Percentiles rank a stretch among this genome's conserved stretches.
These are phyloP conservation scores for Vicia sativa DNA, from an alignment of 306 rosid species.

Conservation along the genomic window DNA sequence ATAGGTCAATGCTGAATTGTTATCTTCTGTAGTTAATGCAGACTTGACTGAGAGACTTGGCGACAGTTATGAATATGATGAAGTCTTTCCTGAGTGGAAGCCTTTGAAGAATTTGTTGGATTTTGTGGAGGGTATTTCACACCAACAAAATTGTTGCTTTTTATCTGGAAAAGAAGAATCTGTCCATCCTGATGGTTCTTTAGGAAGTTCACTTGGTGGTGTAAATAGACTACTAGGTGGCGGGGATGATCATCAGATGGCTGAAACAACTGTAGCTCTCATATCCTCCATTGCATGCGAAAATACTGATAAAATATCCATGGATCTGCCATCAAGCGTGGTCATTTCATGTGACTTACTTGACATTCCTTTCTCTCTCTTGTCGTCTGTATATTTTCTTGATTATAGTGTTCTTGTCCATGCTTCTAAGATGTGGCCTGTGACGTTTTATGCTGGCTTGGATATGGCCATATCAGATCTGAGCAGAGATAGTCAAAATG, in stretches of 20 bases:
- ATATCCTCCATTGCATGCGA: slow-evolving; percentile 55
- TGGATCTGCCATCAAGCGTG: slow-evolving; percentile 44
- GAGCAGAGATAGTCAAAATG: slow-evolving; percentile 32
- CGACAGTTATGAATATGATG: slow-evolving; percentile 46
- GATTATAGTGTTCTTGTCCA: slow-evolving; percentile 57
- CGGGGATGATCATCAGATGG: slow-evolving; percentile 44
- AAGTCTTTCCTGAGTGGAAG: slow-evolving; percentile 64
- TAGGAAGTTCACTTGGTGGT: slow-evolving; percentile 51
- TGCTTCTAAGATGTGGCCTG: slow-evolving; percentile 68
- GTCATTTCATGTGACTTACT: slow-evolving; percentile 49
- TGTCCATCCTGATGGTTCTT: slow-evolving; percentile 46
- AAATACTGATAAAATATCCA: slow-evolving; percentile 44
- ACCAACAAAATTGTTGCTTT: slow-evolving; percentile 35
- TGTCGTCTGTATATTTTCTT: slow-evolving; percentile 54
- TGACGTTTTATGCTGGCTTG: slow-evolving; percentile 55
- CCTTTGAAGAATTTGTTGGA: slow-evolving; percentile 64
- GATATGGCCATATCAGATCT: slow-evolving; percentile 53
- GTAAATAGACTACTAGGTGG: slow-evolving; percentile 41
- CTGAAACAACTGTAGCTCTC: slow-evolving; percentile 51
- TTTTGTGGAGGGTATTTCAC: slow-evolving; percentile 52
- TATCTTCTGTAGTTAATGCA: slow-evolving; percentile 67
- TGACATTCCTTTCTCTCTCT: slow-evolving; percentile 52
- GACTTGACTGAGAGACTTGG: slow-evolving; percentile 65
- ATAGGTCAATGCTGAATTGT: slow-evolving; percentile 71
- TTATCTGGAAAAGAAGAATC: slow-evolving; percentile 41